A percentile compares a stretch with the other conserved stretches of the same genome.
Evolutionary conservation across 1,284 basidiomycete genomes (phyloP).

Genomic region (Cryptococcus amylolentus): DNA sequence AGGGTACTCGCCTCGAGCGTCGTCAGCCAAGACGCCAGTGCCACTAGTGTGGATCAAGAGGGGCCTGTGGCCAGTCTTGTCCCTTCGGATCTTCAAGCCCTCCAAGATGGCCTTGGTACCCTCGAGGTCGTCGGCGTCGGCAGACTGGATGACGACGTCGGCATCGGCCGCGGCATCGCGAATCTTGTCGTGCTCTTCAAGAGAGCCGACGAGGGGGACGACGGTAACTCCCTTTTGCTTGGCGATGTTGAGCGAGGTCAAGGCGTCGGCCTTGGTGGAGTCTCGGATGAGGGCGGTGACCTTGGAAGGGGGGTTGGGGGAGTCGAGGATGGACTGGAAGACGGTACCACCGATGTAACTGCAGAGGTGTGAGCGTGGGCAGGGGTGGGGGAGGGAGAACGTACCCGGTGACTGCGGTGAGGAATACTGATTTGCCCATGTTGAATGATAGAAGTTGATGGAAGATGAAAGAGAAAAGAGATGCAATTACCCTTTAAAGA

Average conservation of each 20-base stretch:
- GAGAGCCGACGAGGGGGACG: conserved; percentile 30
- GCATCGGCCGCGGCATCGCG: conserved; percentile 31
- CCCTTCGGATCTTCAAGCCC: conserved; percentile 42
- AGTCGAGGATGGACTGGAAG: conserved; percentile 30
- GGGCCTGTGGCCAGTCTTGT: conserved; percentile 33
- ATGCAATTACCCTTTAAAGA: no score
- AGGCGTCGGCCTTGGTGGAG: conserved; percentile 30
- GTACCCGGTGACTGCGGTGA: conserved; percentile 26
- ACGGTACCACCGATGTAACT: conserved; percentile 46
- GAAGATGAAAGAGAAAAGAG: background rate
- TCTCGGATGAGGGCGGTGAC: conserved; percentile 43
- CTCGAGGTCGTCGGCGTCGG: conserved; percentile 44
- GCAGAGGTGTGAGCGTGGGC: conserved; percentile 19
- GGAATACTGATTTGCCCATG: conserved; percentile 31
- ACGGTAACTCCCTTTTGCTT: conserved; percentile 18
- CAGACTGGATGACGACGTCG: conserved; percentile 45
- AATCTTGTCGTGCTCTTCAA: conserved; percentile 34
- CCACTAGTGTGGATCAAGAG: conserved; percentile 50
- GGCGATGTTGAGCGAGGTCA: conserved; percentile 18
- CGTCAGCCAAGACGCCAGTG: conserved; percentile 44
- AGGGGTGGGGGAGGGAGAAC: no score
- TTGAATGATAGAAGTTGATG: conserved; percentile 2
- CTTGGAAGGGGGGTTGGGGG: conserved; percentile 21
- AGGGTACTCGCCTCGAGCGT: conserved; percentile 28
- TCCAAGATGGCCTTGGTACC: conserved; percentile 40